Base-by-base conservation (phyloP, 345 rosid species). In the Brassica cretica region DNA sequence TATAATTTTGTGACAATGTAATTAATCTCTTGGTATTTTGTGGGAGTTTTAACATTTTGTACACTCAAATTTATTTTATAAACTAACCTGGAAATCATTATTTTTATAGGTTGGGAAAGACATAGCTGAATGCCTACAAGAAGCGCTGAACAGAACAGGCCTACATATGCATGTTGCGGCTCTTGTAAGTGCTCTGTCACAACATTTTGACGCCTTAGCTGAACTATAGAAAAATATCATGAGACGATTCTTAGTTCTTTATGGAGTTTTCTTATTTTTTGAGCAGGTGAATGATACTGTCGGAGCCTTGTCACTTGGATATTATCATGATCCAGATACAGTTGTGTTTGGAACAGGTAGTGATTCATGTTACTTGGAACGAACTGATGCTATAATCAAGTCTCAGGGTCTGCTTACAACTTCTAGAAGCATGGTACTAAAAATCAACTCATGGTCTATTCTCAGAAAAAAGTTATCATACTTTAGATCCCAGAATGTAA, bases 281-380 rank as follows among this genome's bases (percentile, higher is more conserved):
- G 70, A 39, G 33, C 90, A 95, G 99, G 99, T 90, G 70, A 95
- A 93, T 85, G 98, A 95, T 84, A 85, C 99, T 32, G 98, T 90
- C 51, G 99, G 98, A 83, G 88, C 97, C 30, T 82, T 93, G 78
- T 94, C 99, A 83, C 92, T 91, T 66, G 97, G 90, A 75, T 93
- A 89, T 85, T 91, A 91, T 84, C 90, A 87, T 80, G 99, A 94
- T 58, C 85, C 83, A 56, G 99, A 94, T 80, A 89, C 98, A 56
- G 92, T 91, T 78, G 89, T 93, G 49, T 83, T 95, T 75, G 99
- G 99, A 76, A 91, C 92, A 0, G 99, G 99, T 62, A 93, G 94
- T 53, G 93, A 95, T 87, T 98, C 98, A 35, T 91, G 97, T 76
- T 94, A 94, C 76, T 72, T 91, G 80, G 99, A 94, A 84, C 84